phyloP scores from a whole-genome alignment of 106 monocot species.

The Dioscorea zingiberensis region DNA sequence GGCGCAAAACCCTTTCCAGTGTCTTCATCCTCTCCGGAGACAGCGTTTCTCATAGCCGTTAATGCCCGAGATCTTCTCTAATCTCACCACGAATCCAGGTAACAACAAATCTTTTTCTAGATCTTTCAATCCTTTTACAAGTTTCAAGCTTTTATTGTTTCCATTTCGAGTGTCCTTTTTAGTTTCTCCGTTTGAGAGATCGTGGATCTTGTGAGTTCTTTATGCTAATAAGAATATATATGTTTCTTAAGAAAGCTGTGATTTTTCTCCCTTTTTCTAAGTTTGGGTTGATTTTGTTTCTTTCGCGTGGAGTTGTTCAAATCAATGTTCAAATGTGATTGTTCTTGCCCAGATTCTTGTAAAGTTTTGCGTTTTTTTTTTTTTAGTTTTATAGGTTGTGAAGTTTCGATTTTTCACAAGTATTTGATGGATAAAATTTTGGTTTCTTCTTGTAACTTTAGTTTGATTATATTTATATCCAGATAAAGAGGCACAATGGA shows the following conservation, averaged over 20 bases:
- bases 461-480: background rate
- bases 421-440: background rate
- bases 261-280: background rate
- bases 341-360: background rate
- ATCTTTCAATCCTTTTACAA: background rate
- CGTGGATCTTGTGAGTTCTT: background rate
- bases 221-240: background rate
- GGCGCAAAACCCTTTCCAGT: too few relatives aligned
- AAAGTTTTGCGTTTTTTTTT: background rate
- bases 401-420: background rate
- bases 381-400: background rate
- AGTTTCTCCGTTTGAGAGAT: background rate
- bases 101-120: background rate
- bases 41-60: background rate
- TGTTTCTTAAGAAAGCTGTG: background rate
- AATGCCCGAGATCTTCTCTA: background rate
- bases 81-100: background rate
- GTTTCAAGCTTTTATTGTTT: background rate
- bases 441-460: background rate
- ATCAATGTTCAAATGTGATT: background rate
- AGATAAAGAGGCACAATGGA: slow-evolving; percentile 7
- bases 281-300: background rate
- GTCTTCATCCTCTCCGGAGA: too few relatives aligned
- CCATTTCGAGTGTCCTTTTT: background rate
- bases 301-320: too few relatives aligned